Conservation (phyloP, 768 basidiomycete genomes). For the Serendipita indica region DNA sequence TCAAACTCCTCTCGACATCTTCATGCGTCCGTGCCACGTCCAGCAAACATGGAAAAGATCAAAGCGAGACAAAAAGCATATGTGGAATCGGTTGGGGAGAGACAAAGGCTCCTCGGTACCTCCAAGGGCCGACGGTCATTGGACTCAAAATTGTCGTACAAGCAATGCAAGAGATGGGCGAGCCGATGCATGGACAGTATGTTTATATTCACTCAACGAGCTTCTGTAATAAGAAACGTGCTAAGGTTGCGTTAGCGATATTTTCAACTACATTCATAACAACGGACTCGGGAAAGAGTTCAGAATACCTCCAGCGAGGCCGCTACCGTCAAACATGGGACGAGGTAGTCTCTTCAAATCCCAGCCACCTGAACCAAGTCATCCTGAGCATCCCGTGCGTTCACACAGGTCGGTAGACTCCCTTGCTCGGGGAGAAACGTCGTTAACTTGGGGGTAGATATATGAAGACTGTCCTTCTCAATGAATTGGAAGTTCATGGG, state of each 20-base stretch:
- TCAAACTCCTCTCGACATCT: no score
- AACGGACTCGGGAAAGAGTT: neutral
- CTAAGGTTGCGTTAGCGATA: neutral
- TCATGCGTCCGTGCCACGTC: no score
- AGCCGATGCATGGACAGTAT: neutral
- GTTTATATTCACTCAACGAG: neutral
- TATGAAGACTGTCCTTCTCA: neutral
- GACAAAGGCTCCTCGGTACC: neutral
- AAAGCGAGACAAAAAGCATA: neutral
- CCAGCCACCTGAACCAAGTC: neutral
- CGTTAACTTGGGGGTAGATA: no score
- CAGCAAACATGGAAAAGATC: no score
- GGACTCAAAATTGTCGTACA: neutral
- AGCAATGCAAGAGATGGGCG: neutral
- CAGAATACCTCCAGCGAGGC: neutral
- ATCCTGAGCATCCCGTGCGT: neutral
- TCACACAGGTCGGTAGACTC: neutral
- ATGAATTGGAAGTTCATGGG: neutral
- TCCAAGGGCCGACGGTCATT: neutral
- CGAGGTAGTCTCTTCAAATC: neutral
- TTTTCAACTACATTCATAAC: neutral
- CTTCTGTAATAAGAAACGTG: no score
- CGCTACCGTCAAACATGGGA: neutral
- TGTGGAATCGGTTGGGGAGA: neutral
- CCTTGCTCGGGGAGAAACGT: no score